phyloP scores from a whole-genome alignment of 2,329 filamentous ascomycete species.

The Ceratocystis colombiana region DNA sequence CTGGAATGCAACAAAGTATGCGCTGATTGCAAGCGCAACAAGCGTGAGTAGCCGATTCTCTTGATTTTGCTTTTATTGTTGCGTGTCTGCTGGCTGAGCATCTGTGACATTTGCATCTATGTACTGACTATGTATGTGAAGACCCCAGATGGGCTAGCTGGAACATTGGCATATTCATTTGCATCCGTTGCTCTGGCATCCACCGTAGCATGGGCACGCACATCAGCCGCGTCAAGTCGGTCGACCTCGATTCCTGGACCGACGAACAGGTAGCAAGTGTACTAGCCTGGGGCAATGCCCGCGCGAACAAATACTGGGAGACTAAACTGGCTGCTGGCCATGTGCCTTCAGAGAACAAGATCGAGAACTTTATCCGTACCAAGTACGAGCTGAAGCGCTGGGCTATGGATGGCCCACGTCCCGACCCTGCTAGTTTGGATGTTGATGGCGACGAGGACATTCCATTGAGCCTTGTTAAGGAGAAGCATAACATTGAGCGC shows the following conservation, averaged over 20 bases:
- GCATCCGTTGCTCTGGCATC: constrained; percentile 96
- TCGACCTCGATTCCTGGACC: constrained; percentile 96
- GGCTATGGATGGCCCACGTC: constrained; percentile 96
- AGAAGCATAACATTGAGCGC: constrained; percentile 54
- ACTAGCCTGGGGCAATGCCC: constrained; percentile 86
- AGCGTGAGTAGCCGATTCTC: constrained; percentile 52
- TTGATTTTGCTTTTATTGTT: neutral
- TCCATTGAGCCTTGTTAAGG: constrained; percentile 51
- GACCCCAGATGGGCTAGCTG: constrained; percentile 98
- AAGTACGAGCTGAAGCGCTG: constrained; percentile 98
- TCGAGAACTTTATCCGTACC: constrained; percentile 98
- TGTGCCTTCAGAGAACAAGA: constrained; percentile 90
- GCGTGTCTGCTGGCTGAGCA: constrained; percentile 5
- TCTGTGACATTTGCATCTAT: constrained; percentile 17
- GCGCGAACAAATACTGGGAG: constrained; percentile 99
- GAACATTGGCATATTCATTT: constrained; percentile 95
- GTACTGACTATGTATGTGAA: constrained; percentile 34
- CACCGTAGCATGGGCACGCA: constrained; percentile 98
- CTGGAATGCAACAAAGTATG: constrained; percentile 92
- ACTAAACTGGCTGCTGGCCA: constrained; percentile 84
- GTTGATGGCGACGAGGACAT: constrained; percentile 71
- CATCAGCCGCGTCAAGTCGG: constrained; percentile 95
- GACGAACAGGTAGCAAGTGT: constrained; percentile 95
- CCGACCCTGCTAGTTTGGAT: constrained; percentile 81
- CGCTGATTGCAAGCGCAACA: constrained; percentile 98